Conservation (phyloP, 441 rosid genomes). For the Pelargonium myrrhifolium region DNA sequence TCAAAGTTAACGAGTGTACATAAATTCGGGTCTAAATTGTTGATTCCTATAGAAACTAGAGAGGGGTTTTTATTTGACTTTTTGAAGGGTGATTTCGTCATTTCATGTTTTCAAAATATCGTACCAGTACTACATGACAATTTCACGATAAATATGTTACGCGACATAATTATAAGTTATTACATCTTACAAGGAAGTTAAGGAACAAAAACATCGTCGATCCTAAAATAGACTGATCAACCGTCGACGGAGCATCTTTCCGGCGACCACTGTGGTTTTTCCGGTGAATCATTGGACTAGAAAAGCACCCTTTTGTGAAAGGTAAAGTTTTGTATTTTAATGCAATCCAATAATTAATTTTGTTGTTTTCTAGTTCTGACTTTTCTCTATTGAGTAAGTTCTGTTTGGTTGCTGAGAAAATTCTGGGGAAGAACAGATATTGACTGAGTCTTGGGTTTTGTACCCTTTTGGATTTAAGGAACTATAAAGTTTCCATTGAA, state of each 20-base stretch:
- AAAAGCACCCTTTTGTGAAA: background rate
- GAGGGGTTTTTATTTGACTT: background rate
- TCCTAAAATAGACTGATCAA: too few species aligned
- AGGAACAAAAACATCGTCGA: background rate
- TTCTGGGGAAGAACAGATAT: background rate
- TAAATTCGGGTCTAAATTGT: background rate
- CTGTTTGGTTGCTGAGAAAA: slow-evolving; percentile 1
- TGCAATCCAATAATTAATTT: background rate
- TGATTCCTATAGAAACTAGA: background rate
- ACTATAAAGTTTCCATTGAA: background rate
- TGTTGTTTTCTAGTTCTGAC: background rate
- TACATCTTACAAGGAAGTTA: too few species aligned
- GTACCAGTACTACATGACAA: background rate
- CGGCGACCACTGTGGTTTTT: background rate
- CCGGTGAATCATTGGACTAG: background rate
- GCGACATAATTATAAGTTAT: background rate
- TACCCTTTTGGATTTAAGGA: background rate
- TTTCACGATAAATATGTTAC: background rate
- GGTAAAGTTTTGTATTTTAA: background rate
- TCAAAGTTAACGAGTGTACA: too few species aligned
- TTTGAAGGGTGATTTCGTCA: background rate
- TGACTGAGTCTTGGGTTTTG: background rate
- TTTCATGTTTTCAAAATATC: background rate
- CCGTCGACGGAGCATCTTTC: background rate
- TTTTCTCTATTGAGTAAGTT: slow-evolving; percentile 1